Conservation (phyloP, 2,329 filamentous ascomycete genomes). For the Scortechinia acanthostroma region DNA sequence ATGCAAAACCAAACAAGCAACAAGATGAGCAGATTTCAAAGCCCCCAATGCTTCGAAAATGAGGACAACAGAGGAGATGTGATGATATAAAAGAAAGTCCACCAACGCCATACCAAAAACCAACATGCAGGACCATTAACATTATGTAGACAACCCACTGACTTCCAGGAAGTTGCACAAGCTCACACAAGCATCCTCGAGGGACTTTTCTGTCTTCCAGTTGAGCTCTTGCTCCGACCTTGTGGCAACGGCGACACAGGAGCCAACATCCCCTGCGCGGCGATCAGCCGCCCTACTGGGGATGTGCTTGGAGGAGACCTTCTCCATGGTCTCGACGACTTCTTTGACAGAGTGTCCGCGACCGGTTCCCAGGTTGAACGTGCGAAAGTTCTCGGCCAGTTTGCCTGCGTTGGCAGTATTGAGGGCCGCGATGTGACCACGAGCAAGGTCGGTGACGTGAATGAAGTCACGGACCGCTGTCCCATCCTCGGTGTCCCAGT, state of each 20-base stretch:
- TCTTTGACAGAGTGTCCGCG: constrained; percentile 19
- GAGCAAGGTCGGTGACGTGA: constrained; percentile 47
- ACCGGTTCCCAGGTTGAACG: constrained; percentile 20
- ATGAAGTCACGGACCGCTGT: constrained; percentile 54
- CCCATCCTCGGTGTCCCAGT: constrained; percentile 49
- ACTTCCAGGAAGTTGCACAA: constrained; percentile 8
- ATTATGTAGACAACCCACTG: neutral
- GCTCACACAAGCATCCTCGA: constrained; percentile 9
- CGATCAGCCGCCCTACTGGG: constrained; percentile 14
- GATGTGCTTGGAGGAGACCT: constrained; percentile 13
- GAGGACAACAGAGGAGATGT: no score
- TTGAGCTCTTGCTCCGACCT: constrained; percentile 17
- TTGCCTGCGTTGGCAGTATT: constrained; percentile 20
- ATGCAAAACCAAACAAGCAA: no score
- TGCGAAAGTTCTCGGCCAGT: constrained; percentile 18
- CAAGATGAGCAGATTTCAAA: no score
- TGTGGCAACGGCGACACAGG: constrained; percentile 13
- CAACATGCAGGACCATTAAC: no score
- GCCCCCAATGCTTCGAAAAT: no score
- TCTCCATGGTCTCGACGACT: constrained; percentile 16
- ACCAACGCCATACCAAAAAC: no score
- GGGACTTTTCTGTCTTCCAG: constrained; percentile 16
- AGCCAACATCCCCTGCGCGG: constrained; percentile 17
- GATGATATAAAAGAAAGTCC: no score
- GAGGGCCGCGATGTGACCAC: constrained; percentile 47